Evolutionary conservation across 768 basidiomycete genomes (phyloP).

Genomic region (Kwoniella sp.): DNA sequence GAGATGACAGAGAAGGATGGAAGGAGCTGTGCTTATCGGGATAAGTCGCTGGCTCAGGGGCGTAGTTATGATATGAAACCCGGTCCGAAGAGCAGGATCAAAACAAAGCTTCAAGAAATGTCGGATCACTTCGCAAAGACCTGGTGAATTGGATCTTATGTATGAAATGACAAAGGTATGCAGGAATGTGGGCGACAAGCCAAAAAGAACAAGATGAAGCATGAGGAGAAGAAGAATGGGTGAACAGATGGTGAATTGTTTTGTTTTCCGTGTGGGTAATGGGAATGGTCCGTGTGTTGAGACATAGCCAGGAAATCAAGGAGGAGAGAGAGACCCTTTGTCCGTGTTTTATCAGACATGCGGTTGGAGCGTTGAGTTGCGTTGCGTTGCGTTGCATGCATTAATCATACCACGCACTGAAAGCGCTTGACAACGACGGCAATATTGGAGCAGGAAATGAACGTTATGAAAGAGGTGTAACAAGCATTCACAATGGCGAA

Average conservation of each 20-base stretch:
- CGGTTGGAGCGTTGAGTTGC: neutral
- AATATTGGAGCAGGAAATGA: neutral
- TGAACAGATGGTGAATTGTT: neutral
- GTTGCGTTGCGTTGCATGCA: too few species aligned
- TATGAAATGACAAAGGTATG: too few species aligned
- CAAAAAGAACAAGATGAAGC: neutral
- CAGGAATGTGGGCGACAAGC: neutral
- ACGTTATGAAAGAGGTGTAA: neutral
- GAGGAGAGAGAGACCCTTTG: neutral
- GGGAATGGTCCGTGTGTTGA: constrained; percentile 3
- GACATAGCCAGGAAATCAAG: neutral
- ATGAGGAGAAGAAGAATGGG: neutral
- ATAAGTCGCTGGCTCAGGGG: constrained; percentile 21
- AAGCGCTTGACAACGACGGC: neutral
- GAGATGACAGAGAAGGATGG: neutral
- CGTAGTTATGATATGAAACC: neutral
- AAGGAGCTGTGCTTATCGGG: constrained; percentile 17
- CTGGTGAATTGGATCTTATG: too few species aligned
- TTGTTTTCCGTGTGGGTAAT: neutral
- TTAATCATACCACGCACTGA: neutral
- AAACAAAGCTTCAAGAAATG: too few species aligned
- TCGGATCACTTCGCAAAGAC: constrained; percentile 4
- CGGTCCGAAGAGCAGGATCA: constrained; percentile 8
- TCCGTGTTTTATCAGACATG: neutral
- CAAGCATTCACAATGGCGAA: neutral